A percentile compares a stretch with the other conserved stretches of the same genome.
Evolutionary conservation across 129 eudicot genomes (phyloP).

Genomic region (Tagetes erecta): DNA sequence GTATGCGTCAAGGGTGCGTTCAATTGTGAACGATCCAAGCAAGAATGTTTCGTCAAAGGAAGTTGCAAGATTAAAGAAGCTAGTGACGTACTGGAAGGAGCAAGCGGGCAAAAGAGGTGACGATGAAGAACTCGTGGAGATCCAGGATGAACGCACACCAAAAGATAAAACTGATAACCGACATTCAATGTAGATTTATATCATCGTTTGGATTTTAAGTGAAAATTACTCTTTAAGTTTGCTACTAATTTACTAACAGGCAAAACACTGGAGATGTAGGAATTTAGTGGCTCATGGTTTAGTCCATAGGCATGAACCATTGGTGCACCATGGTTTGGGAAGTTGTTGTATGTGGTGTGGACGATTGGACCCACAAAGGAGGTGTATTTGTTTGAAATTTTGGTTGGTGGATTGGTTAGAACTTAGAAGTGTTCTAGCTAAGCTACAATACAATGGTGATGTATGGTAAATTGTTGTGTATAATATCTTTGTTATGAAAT

Average conservation of each 20-base stretch:
- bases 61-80: slow-evolving; percentile 81
- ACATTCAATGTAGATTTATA: slow-evolving; percentile 63
- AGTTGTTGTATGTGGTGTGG: slow-evolving; percentile 17
- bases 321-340: slow-evolving; percentile 20
- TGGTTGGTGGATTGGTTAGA: slow-evolving; percentile 36
- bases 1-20: slow-evolving; percentile 94
- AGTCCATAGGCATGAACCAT: slow-evolving; percentile 21
- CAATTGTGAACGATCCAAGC: slow-evolving; percentile 95
- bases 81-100: slow-evolving; percentile 85
- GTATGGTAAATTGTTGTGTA: slow-evolving; percentile 50
- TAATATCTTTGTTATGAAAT: slow-evolving; percentile 32
- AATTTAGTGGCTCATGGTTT: not conserved
- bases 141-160: slow-evolving; percentile 74
- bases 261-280: slow-evolving; percentile 38
- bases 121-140: slow-evolving; percentile 87
- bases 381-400: slow-evolving; percentile 24
- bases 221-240: slow-evolving; percentile 5
- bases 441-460: slow-evolving; percentile 20
- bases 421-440: slow-evolving; percentile 21
- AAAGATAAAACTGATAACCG: slow-evolving; percentile 65
- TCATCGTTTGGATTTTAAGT: slow-evolving; percentile 9
- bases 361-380: slow-evolving; percentile 12
- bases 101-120: slow-evolving; percentile 88
- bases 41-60: slow-evolving; percentile 92
- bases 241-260: slow-evolving; percentile 24